phyloP scores from a whole-genome alignment of 805 yeast species.

The Limtongia smithiae region DNA sequence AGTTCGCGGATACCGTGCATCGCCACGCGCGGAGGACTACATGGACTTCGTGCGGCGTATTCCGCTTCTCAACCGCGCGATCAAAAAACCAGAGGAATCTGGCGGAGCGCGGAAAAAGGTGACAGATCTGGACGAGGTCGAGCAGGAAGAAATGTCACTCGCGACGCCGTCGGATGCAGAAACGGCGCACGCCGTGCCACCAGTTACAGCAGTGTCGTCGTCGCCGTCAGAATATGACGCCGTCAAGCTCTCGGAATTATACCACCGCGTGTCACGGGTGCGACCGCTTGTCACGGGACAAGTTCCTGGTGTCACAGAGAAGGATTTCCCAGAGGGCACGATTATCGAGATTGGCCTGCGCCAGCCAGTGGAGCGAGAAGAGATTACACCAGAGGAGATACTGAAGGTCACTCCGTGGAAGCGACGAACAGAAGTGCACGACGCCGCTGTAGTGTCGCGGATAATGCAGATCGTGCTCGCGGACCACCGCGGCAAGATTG shows the following conservation, averaged over 20 bases:
- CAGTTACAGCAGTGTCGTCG: constrained; percentile 4
- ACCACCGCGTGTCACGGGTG: constrained; percentile 11
- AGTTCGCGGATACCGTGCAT: neutral
- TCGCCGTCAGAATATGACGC: too few relatives aligned
- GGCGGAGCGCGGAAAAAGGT: neutral
- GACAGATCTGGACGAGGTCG: constrained; percentile 14
- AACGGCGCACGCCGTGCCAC: neutral
- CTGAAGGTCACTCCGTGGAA: constrained; percentile 15
- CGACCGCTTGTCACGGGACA: neutral
- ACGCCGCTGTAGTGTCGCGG: constrained; percentile 1
- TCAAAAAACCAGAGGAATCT: neutral
- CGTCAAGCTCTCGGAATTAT: constrained; percentile 15
- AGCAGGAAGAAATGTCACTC: constrained; percentile 12
- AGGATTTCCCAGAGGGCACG: neutral
- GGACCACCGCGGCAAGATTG: constrained; percentile 11
- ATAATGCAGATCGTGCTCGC: constrained; percentile 18
- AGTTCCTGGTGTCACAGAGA: neutral
- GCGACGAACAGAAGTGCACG: constrained; percentile 5
- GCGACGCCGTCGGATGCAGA: neutral
- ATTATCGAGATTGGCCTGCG: constrained; percentile 17
- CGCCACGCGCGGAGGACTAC: neutral
- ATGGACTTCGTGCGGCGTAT: constrained; percentile 1
- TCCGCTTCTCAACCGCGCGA: constrained; percentile 9
- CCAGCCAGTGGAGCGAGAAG: neutral
- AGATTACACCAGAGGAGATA: constrained; percentile 3